Evolutionary conservation across 129 eudicot genomes (phyloP).

Genomic region (Flaveria bidentis): DNA sequence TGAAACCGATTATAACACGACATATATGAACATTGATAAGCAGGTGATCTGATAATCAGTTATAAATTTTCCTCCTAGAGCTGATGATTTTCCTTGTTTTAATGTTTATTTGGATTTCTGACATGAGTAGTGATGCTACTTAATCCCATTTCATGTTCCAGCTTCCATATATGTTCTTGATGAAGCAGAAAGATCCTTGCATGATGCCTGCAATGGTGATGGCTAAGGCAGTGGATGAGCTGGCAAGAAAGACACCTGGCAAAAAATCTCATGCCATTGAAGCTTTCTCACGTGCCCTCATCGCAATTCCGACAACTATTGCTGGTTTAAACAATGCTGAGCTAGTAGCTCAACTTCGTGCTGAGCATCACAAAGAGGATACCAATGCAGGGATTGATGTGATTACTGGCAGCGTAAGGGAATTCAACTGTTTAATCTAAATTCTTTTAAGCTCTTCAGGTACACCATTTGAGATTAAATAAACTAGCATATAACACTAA

Average conservation of each 20-base stretch:
- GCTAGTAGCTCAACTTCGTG: too few species aligned
- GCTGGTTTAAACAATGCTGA: slow-evolving; percentile 98
- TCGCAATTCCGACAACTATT: slow-evolving; percentile 89
- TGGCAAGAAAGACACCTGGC: slow-evolving; percentile 92
- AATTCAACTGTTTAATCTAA: background rate
- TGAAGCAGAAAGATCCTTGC: slow-evolving; percentile 97
- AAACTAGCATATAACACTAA: background rate
- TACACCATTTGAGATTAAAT: background rate
- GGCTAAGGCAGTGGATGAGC: slow-evolving; percentile 94
- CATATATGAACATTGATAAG: too few species aligned
- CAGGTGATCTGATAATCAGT: background rate
- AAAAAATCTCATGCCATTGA: slow-evolving; percentile 93
- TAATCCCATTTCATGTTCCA: slow-evolving; percentile 26
- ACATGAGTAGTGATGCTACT: background rate
- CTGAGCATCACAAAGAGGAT: slow-evolving; percentile 83
- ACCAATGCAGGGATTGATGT: slow-evolving; percentile 92
- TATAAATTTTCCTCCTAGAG: background rate
- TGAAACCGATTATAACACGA: background rate
- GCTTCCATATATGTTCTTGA: slow-evolving; percentile 92
- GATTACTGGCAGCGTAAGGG: slow-evolving; percentile 85
- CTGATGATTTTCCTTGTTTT: background rate
- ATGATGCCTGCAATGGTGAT: slow-evolving; percentile 99
- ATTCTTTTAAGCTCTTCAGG: background rate
- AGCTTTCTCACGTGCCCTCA: slow-evolving; percentile 85
- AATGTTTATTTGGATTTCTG: background rate